Evolutionary conservation across 805 yeast genomes (phyloP).

Genomic region (Suhomyces xylopsoci): DNA sequence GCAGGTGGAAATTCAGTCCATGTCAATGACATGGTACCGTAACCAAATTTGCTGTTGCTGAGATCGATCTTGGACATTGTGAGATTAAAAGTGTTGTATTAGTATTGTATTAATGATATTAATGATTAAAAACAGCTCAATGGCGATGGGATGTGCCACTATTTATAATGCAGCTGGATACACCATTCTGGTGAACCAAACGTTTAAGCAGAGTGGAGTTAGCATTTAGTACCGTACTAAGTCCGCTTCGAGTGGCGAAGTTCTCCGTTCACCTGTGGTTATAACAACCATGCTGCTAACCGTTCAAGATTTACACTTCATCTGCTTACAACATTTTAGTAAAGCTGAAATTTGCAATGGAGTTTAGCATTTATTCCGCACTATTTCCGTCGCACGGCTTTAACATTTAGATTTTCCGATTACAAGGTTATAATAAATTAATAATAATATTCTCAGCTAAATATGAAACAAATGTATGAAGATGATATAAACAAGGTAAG

Average conservation of each 20-base stretch:
- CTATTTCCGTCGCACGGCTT: background rate
- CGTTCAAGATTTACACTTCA: no score
- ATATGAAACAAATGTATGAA: conserved; percentile 12
- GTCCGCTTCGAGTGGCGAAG: no score
- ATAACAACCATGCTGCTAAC: no score
- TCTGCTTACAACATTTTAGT: background rate
- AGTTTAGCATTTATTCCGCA: background rate
- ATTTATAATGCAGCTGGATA: no score
- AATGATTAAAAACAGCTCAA: background rate
- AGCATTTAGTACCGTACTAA: no score
- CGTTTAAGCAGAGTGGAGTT: no score
- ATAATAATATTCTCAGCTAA: conserved; percentile 3
- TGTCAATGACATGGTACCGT: conserved; percentile 81
- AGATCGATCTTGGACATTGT: conserved; percentile 6
- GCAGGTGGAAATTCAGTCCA: conserved; percentile 61
- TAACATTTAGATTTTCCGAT: no score
- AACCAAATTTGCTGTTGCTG: conserved; percentile 45
- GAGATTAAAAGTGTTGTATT: background rate
- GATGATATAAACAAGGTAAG: conserved; percentile 16
- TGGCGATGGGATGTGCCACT: background rate
- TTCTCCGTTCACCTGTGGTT: background rate
- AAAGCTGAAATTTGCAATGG: background rate
- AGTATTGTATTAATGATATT: no score
- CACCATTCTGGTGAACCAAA: no score
- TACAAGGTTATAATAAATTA: conserved; percentile 2